phyloP scores from a whole-genome alignment of 345 rosid genomes.

The Erodium maritimum region DNA sequence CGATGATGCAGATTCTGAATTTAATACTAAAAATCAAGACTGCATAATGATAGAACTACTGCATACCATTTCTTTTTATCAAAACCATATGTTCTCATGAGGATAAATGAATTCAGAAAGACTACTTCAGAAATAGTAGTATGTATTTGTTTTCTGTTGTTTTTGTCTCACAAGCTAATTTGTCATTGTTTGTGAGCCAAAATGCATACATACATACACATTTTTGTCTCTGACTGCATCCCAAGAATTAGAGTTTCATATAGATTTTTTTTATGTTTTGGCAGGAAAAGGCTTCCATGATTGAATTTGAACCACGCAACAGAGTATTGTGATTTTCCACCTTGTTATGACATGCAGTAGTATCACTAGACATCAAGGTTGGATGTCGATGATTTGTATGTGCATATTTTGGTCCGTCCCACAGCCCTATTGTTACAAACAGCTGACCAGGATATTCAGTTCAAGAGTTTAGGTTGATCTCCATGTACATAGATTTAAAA shows the following conservation, averaged over 20 bases:
- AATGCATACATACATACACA: no score
- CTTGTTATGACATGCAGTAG: neutral
- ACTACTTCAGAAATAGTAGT: no score
- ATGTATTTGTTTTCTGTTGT: no score
- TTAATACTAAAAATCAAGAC: no score
- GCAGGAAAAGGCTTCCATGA: conserved; percentile 43
- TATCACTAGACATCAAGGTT: conserved; percentile 1
- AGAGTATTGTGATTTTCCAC: conserved; percentile 32
- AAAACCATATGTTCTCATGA: no score
- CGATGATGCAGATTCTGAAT: no score
- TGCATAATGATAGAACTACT: neutral
- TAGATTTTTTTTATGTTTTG: conserved; percentile 4
- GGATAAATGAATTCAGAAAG: no score
- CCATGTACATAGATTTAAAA: neutral
- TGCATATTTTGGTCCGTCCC: conserved; percentile 4
- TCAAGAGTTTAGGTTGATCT: conserved; percentile 1
- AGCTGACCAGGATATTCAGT: neutral
- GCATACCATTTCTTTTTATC: neutral
- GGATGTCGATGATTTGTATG: conserved; percentile 10
- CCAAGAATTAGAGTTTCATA: neutral
- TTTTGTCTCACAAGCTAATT: no score
- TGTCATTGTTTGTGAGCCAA: no score
- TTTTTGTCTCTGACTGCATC: neutral
- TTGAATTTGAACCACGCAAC: conserved; percentile 36
- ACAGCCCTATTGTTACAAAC: neutral